Conservation (phyloP, 192 early-diverging fungal species). For the Coemansia sp. region DNA sequence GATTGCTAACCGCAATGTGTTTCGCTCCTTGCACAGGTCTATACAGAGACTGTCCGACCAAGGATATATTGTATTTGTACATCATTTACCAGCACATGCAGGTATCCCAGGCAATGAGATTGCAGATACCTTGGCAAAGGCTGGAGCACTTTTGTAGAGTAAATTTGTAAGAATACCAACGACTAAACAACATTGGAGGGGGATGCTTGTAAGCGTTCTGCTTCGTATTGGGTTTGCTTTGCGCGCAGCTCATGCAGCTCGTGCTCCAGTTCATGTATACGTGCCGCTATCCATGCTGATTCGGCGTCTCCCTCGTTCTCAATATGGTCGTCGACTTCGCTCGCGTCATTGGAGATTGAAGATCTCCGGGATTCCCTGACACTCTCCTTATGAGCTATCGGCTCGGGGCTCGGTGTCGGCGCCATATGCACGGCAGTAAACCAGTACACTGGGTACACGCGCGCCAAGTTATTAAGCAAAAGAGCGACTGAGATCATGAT, state of each 20-base stretch:
- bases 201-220: not conserved
- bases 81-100: conserved; percentile 45
- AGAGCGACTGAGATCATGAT: conserved; percentile 39
- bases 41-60: conserved; percentile 13
- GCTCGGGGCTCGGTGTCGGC: not conserved
- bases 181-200: not conserved
- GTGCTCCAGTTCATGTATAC: conserved; percentile 34
- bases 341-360: not conserved
- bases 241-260: conserved; percentile 20
- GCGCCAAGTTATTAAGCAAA: conserved; percentile 43
- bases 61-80: conserved; percentile 42
- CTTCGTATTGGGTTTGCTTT: not conserved
- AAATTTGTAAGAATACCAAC: not conserved
- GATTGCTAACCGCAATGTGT: conserved; percentile 45
- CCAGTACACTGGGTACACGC: conserved; percentile 53
- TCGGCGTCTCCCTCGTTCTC: conserved; percentile 35
- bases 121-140: conserved; percentile 51
- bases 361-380: not conserved
- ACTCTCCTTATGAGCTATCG: not conserved
- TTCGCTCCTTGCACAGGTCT: conserved; percentile 17
- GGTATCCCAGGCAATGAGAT: conserved; percentile 48
- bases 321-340: conserved; percentile 15
- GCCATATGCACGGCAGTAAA: conserved; percentile 33
- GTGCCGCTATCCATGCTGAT: conserved; percentile 30
- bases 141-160: conserved; percentile 35